Evolutionary conservation across 2,329 filamentous ascomycete species (phyloP), one percentile per base, ranked within the genome.

Genomic region (Drechslera avenae): DNA sequence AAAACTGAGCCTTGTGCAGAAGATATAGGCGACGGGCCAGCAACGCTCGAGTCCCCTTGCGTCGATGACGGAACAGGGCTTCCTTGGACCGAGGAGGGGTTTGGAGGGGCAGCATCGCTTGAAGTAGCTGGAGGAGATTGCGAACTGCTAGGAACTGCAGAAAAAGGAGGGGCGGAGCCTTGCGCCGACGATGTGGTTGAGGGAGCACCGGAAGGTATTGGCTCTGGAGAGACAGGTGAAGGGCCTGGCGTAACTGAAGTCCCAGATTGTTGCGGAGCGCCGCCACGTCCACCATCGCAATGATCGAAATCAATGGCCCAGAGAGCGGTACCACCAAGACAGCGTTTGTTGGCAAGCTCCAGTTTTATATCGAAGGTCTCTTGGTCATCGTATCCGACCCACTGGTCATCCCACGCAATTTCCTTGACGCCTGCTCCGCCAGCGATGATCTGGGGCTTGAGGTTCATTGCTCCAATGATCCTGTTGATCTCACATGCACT

Each of bases 331-430:
- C 65, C 65, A 30, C 63, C 62, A 13, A 68, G 52, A 23, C 66
- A 67, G 9, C 54, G 57, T 28, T 61, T 36, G 26, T 66, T 63
- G 0, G 65, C 65, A 2, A 65, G 41, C 23, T 51, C 51, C 3
- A 44, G 31, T 42, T 61, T 64, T 42, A 55, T 36, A 2, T 13
- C 40, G 10, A 57, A 34, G 3, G 75, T 78, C 4, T 69, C 53
- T 0, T 34, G 46, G 49, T 78, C 73, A 48, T 78, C 75, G 45
- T 71, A 78, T 1, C 66, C 69, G 10, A 77, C 65, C 74, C 74
- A 78, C 50, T 78, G 73, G 18, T 72, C 56, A 3, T 68, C 61
- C 44, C 57, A 77, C 2, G 60, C 39, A 10, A 75, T 56, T 42
- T 72, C 62, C 49, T 74, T 74, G 35, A 73, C 64, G 4, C 60